phyloP scores from a whole-genome alignment of 148 eudicot species.

The Rhododendron simsii region DNA sequence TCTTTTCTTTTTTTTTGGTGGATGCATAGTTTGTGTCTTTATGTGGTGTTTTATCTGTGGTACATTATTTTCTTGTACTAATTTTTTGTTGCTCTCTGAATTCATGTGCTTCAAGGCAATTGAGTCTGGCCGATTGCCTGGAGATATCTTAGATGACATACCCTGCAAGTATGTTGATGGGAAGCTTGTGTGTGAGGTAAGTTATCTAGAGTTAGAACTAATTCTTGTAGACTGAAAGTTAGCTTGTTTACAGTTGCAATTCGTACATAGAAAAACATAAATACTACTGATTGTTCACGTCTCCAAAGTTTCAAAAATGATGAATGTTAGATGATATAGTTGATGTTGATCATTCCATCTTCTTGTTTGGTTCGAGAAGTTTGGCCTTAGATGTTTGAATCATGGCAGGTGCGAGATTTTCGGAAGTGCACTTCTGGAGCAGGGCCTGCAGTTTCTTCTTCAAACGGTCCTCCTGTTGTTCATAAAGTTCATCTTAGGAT shows the following conservation, averaged over 20 bases:
- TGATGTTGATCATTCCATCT: neutral
- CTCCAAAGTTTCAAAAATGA: neutral
- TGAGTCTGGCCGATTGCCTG: constrained; percentile 87
- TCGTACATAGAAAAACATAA: neutral
- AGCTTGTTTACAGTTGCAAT: neutral
- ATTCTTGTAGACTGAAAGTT: neutral
- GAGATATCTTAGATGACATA: constrained; percentile 82
- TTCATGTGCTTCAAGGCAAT: constrained; percentile 55
- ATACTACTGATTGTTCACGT: neutral
- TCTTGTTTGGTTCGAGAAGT: neutral
- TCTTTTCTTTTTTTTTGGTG: neutral
- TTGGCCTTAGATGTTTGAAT: constrained; percentile 6
- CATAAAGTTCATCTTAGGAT: constrained; percentile 70
- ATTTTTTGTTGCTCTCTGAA: neutral
- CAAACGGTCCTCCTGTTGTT: constrained; percentile 40
- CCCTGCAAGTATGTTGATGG: constrained; percentile 85
- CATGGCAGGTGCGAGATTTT: constrained; percentile 79
- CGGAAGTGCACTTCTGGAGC: constrained; percentile 54
- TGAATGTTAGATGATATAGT: neutral
- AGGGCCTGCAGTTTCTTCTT: constrained; percentile 37
- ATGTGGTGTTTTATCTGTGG: neutral
- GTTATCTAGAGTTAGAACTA: constrained; percentile 7
- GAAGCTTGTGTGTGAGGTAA: constrained; percentile 76
- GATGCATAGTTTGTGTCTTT: neutral
- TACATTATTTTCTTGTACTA: neutral